These are phyloP conservation scores for Pyricularia sp. DNA, from an alignment of 2,329 filamentous ascomycete genomes.

Conservation along the genomic window DNA sequence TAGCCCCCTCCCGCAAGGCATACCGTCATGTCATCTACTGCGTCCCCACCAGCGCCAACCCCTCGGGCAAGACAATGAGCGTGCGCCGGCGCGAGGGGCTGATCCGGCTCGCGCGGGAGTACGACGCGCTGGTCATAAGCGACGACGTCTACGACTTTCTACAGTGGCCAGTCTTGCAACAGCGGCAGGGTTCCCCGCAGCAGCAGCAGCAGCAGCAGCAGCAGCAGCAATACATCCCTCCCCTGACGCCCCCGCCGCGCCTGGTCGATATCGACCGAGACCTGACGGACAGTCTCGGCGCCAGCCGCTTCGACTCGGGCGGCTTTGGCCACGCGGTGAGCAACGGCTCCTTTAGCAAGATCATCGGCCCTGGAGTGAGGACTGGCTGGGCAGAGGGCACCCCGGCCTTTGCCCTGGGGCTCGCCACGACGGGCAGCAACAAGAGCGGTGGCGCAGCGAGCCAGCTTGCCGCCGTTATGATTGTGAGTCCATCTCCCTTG, in stretches of 20 bases:
- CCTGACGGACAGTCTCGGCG: constrained; percentile 32
- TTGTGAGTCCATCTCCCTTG: background rate
- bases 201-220: background rate
- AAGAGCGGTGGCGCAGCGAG: constrained; percentile 44
- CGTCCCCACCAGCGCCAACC: constrained; percentile 82
- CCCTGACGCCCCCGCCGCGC: constrained; percentile 37
- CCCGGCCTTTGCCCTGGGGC: constrained; percentile 34
- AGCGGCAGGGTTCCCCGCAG: background rate
- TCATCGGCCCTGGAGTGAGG: constrained; percentile 65
- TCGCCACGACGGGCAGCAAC: constrained; percentile 39
- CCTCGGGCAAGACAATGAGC: constrained; percentile 72
- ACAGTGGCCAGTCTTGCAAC: constrained; percentile 48
- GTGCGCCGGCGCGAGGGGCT: constrained; percentile 52
- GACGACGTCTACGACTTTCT: constrained; percentile 95
- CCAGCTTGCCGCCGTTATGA: constrained; percentile 18
- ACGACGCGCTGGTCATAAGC: constrained; percentile 69
- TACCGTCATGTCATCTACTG: constrained; percentile 83
- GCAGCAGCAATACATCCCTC: constrained; percentile 10
- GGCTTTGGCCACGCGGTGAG: constrained; percentile 67
- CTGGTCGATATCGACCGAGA: constrained; percentile 66
- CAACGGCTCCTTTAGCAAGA: constrained; percentile 86
- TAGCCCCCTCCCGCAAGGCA: constrained; percentile 53
- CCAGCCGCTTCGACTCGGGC: constrained; percentile 26
- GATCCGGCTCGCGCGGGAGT: constrained; percentile 61
- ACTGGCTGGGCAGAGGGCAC: constrained; percentile 82